Evolutionary conservation across 331 rosid species (phyloP), one percentile per base, ranked within the genome.

Genomic region (Arachis monticola): DNA sequence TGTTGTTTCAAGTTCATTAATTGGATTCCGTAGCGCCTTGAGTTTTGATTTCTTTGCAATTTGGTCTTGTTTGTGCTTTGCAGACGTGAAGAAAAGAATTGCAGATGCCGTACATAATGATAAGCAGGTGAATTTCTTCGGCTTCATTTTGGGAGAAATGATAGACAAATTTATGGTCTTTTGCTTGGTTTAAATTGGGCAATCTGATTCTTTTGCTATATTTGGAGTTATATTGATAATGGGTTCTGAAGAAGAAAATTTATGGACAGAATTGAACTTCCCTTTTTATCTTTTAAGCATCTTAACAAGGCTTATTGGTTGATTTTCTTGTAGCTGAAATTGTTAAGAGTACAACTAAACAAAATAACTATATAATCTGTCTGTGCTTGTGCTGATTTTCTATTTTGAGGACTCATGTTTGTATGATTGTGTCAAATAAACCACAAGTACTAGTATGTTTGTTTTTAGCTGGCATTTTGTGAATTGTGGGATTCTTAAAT

Each of bases 21-120:
- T 64, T 32, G 13, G 1, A 9, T 45, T 13, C 9, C 31, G 4
- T 30, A 3, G 1, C 10, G 41, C 10, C 41, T 38, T 38, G 41
- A 3, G 6, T 69, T 60, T 40, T 10, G 6, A 31, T 60, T 66
- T 27, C 1, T 35, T 52, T 38, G n/a, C 27, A 32, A 14, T 67
- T 10, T 67, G 13, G 27, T 70, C 30, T 41, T 59, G 14, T 8
- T 9, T 48, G 41, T 53, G 3, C 40, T 63, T 47, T 75, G 60
- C 88, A 93, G 96, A 86, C 3, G 92, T 80, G 73, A 91, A 89
- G 96, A 85, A 83, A 71, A 87, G 94, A 83, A 85, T 93, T 64
- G 81, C 88, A 10, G 94, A 87, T 0, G 97, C 90, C 41, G 89
- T 89, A 38, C 72, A 69, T 53, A 93, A 91, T 66, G 96, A 91